A percentile compares a stretch with the other conserved stretches of the same genome.
Conservation (phyloP, 805 yeast genomes). For the Blastobotrys terrestris region DNA sequence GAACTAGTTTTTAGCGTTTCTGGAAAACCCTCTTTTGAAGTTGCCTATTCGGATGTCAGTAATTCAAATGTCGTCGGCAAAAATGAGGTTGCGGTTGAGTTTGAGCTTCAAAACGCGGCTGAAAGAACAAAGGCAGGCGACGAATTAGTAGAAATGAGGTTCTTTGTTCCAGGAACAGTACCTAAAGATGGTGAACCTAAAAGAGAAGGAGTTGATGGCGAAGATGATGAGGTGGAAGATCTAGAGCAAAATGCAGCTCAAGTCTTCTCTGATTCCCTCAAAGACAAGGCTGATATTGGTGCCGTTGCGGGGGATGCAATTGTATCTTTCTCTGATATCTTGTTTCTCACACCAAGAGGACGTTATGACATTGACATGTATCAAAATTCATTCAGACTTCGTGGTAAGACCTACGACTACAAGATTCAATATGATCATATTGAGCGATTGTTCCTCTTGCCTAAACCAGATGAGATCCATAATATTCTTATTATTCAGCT, state of each 20-base stretch:
- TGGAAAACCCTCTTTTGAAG: conserved; percentile 85
- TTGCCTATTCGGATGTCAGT: conserved; percentile 73
- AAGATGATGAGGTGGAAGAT: conserved; percentile 31
- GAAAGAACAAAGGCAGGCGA: conserved; percentile 74
- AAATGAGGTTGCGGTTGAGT: conserved; percentile 87
- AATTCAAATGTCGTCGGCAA: conserved; percentile 89
- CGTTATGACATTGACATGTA: conserved; percentile 96
- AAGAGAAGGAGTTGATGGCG: conserved; percentile 32
- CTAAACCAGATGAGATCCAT: conserved; percentile 90
- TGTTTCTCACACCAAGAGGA: conserved; percentile 96
- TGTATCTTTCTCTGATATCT: conserved; percentile 83
- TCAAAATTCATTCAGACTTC: conserved; percentile 73
- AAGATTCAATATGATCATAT: conserved; percentile 86
- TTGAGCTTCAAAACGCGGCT: conserved; percentile 50
- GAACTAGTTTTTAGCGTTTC: conserved; percentile 82
- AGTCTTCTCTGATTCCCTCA: conserved; percentile 82
- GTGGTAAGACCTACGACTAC: conserved; percentile 98
- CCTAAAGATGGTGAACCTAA: conserved; percentile 32
- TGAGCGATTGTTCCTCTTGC: conserved; percentile 84
- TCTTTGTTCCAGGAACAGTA: conserved; percentile 85
- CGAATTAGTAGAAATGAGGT: conserved; percentile 89
- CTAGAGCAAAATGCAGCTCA: conserved; percentile 67
- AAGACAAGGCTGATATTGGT: conserved; percentile 91
- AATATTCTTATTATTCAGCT: conserved; percentile 83
- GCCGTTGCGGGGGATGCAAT: conserved; percentile 92